Evolutionary conservation across 352 stramenopile species (phyloP).

Genomic region (Phytophthora meadii): DNA sequence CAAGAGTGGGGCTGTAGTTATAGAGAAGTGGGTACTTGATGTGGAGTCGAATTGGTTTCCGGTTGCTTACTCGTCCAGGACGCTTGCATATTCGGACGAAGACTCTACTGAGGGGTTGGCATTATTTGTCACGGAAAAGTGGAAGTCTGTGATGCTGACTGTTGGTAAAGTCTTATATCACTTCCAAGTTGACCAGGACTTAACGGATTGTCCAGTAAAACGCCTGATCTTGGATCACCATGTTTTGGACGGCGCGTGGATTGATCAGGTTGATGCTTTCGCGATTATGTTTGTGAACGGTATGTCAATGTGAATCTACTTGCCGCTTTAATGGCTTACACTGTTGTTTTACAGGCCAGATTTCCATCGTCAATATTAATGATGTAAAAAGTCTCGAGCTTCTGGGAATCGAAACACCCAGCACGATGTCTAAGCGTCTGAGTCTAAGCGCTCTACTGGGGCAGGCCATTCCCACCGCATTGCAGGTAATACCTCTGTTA

Average conservation of each 20-base stretch:
- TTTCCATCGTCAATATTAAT: conserved; percentile 18
- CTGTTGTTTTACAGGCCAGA: conserved; percentile 31
- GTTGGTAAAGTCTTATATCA: conserved; percentile 10
- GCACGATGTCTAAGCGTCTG: conserved; percentile 28
- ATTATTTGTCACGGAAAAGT: conserved; percentile 21
- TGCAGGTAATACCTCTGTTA: conserved; percentile 14
- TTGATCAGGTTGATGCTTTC: conserved; percentile 21
- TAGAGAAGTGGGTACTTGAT: conserved; percentile 37
- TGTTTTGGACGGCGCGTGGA: conserved; percentile 24
- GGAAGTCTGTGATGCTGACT: conserved; percentile 16
- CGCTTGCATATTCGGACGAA: not conserved
- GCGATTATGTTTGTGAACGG: conserved; percentile 40
- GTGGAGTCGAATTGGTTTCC: conserved; percentile 20
- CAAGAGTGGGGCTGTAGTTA: conserved; percentile 1
- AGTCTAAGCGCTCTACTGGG: conserved; percentile 31
- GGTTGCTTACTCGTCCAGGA: conserved; percentile 19
- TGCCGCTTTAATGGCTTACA: not conserved
- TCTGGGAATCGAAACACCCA: conserved; percentile 19
- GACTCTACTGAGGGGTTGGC: conserved; percentile 1
- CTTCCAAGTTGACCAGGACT: conserved; percentile 19
- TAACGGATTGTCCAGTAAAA: conserved; percentile 13
- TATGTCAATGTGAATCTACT: conserved; percentile 9
- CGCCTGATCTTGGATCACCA: conserved; percentile 15
- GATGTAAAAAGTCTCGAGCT: conserved; percentile 11
- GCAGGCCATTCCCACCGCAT: conserved; percentile 14